Conservation (phyloP, 768 basidiomycete species). For the Butyriboletus loyo region DNA sequence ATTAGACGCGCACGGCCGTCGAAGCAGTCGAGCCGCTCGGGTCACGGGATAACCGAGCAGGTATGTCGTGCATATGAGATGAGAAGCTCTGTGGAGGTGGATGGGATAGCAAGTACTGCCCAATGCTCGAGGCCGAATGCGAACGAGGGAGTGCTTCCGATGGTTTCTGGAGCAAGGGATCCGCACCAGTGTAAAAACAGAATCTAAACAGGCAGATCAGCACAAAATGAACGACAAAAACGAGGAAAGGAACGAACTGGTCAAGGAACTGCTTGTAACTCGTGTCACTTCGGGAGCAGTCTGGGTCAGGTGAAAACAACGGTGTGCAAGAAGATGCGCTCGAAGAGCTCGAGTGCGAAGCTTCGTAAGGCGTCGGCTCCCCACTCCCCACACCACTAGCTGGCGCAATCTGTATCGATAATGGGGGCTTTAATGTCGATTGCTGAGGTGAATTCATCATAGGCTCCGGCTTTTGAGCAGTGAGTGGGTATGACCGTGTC, state of each 20-base stretch:
- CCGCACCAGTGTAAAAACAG: conserved; percentile 76
- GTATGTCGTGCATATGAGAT: conserved; percentile 18
- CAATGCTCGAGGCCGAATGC: conserved; percentile 54
- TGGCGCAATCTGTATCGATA: conserved; percentile 12
- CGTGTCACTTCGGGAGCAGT: conserved; percentile 28
- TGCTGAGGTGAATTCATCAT: conserved; percentile 11
- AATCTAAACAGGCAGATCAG: conserved; percentile 45
- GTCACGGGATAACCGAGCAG: conserved; percentile 25
- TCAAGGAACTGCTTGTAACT: conserved; percentile 63
- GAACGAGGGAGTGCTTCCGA: conserved; percentile 35
- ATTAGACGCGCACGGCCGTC: conserved; percentile 17
- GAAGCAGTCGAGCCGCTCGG: conserved; percentile 30
- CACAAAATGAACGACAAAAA: not conserved
- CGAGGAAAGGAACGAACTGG: conserved; percentile 43
- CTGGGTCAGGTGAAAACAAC: conserved; percentile 41
- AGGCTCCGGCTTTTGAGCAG: not conserved
- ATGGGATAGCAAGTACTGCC: conserved; percentile 43
- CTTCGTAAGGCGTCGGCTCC: conserved; percentile 47
- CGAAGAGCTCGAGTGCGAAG: conserved; percentile 43
- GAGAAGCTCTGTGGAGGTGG: conserved; percentile 29
- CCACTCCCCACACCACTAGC: conserved; percentile 26
- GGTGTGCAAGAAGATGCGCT: conserved; percentile 43
- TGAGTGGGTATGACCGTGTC: conserved; percentile 38
- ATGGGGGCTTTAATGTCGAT: conserved; percentile 1
- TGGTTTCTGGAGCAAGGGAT: conserved; percentile 31